Conservation (phyloP, 2,329 filamentous ascomycete species). For the Aspergillus alliaceus region DNA sequence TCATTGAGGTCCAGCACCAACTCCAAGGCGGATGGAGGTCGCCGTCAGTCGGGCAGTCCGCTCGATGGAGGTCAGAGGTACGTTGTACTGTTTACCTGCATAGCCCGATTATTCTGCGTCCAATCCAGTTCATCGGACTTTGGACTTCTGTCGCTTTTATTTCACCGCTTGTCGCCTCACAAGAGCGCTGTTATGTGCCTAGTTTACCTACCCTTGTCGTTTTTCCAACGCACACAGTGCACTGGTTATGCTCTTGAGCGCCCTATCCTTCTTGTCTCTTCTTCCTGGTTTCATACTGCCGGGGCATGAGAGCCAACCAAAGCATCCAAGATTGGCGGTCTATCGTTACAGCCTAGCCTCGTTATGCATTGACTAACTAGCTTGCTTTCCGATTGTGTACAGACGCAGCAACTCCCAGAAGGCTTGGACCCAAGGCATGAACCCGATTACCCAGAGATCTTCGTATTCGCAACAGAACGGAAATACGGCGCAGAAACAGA, state of each 20-base stretch:
- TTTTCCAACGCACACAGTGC: too few relatives aligned
- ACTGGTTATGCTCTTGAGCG: too few relatives aligned
- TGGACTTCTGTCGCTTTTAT: neutral
- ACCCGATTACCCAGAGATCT: conserved; percentile 60
- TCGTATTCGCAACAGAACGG: conserved; percentile 56
- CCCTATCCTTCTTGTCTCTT: neutral
- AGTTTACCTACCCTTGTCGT: conserved; percentile 1
- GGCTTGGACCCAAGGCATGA: conserved; percentile 62
- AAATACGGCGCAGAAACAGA: conserved; percentile 45
- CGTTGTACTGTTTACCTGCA: conserved; percentile 27
- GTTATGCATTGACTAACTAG: conserved; percentile 22
- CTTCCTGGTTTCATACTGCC: neutral
- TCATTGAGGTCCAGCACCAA: conserved; percentile 52
- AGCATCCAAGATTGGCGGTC: neutral
- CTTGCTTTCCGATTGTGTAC: conserved; percentile 12
- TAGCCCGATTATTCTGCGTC: conserved; percentile 7
- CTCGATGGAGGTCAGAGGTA: conserved; percentile 57
- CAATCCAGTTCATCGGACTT: neutral
- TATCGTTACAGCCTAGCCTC: neutral
- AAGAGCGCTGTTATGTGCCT: neutral
- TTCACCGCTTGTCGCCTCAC: conserved; percentile 16
- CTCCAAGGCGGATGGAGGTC: conserved; percentile 54
- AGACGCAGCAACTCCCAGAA: conserved; percentile 57
- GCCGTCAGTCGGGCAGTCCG: conserved; percentile 58
- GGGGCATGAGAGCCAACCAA: neutral